Evolutionary conservation across 2,329 filamentous ascomycete genomes (phyloP), one percentile per base, ranked within the genome.

Genomic region (Zasmidium angulare): DNA sequence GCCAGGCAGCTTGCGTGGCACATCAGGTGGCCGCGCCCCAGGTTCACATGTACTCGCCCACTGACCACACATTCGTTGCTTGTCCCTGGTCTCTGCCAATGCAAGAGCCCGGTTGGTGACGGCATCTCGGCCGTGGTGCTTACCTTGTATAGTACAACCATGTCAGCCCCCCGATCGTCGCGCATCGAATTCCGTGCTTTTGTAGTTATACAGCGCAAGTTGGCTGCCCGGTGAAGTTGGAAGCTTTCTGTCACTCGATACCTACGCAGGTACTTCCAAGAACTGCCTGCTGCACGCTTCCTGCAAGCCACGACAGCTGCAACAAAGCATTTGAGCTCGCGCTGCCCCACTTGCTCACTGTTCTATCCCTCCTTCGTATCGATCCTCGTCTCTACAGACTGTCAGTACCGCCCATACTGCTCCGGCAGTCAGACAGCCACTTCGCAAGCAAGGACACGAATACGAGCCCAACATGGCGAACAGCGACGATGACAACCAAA

Each of bases 401-500:
- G n/a, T 29, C 26, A 29, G 26, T 29, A 29, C 11, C 26, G 26
- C 26, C 26, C 11, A 29, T 29, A 29, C 26, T 11, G 26, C 26
- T 29, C n/a, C n/a, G n/a, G n/a, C n/a, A n/a, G n/a, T n/a, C n/a
- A n/a, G n/a, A n/a, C n/a, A n/a, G n/a, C n/a, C n/a, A n/a, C n/a
- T n/a, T n/a, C n/a, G n/a, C n/a, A 29, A 29, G 26, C 26, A 11
- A 29, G 6, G 4, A 4, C 11, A 4, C 26, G 26, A 36, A 46
- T 40, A 43, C 11, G 19, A 6, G 6, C 31, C 54, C 40, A 51
- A 26, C 12, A 56, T 56, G 54, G 54, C 48, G n/a, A 26, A 26
- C n/a, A 20, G 23, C 21, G 26, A 56, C 21, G 19, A 46, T 17
- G 51, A 36, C 54, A 50, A 47, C 20, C 19, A 57, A 19, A 60